Conservation (phyloP, 1,284 basidiomycete genomes). For the Coniferiporia weirii region DNA sequence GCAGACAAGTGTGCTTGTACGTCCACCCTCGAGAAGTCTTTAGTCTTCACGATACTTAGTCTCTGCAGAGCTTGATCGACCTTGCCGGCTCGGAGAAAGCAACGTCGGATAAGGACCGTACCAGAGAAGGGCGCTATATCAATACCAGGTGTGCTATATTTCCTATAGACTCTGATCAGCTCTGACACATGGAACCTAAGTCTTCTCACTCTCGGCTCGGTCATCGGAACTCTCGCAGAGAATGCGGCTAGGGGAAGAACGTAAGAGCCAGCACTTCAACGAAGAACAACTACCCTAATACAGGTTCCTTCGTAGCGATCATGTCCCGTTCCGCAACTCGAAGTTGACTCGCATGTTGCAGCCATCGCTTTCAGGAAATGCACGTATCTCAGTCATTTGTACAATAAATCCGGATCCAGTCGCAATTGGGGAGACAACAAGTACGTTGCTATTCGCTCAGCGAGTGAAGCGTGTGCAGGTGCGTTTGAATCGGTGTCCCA, state of each 20-base stretch:
- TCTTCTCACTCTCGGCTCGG: slow-evolving; percentile 83
- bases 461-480: slow-evolving; percentile 79
- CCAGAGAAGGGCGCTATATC: slow-evolving; percentile 90
- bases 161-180: not conserved
- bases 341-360: slow-evolving; percentile 93
- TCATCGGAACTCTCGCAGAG: slow-evolving; percentile 85
- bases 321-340: slow-evolving; percentile 94
- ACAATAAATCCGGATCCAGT: slow-evolving; percentile 82
- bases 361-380: slow-evolving; percentile 91
- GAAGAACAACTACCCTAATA: not conserved
- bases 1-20: slow-evolving; percentile 74
- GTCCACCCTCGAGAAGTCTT: slow-evolving; percentile 23
- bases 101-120: slow-evolving; percentile 88
- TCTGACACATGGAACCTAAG: slow-evolving; percentile 32
- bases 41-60: slow-evolving; percentile 2
- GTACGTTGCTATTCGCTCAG: slow-evolving; percentile 85
- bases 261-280: slow-evolving; percentile 32
- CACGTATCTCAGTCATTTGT: slow-evolving; percentile 93
- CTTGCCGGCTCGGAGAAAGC: slow-evolving; percentile 97
- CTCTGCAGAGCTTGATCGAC: slow-evolving; percentile 77
- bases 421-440: slow-evolving; percentile 77
- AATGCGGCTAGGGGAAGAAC: slow-evolving; percentile 75
- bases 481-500: slow-evolving; percentile 16
- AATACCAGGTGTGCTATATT: slow-evolving; percentile 61
- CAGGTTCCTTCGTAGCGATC: slow-evolving; percentile 46